Percentiles rank a stretch among this genome's conserved stretches.
phyloP scores from a whole-genome alignment of 805 yeast species.

The Diddensiella santjacobensis region DNA sequence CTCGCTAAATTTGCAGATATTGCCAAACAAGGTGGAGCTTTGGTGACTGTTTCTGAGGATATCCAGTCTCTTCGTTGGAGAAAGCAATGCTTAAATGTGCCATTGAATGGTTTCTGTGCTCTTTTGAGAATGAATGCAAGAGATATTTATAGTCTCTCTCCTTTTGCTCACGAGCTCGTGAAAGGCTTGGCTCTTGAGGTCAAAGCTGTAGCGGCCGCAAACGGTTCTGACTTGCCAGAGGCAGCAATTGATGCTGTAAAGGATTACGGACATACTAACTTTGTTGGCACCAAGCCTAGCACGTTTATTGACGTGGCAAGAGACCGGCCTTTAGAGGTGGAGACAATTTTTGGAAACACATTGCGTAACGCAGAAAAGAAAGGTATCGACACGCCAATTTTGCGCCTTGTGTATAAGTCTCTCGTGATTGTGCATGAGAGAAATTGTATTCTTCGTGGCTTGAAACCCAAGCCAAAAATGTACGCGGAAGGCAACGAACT shows the following conservation, averaged over 20 bases:
- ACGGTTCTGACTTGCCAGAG: constrained; percentile 4
- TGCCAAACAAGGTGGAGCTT: constrained; percentile 5
- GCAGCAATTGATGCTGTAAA: constrained; percentile 8
- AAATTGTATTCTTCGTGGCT: constrained; percentile 6
- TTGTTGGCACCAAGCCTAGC: constrained; percentile 9
- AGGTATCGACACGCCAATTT: constrained; percentile 4
- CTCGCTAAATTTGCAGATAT: constrained; percentile 7
- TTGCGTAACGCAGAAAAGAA: constrained; percentile 8
- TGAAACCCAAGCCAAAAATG: constrained; percentile 6
- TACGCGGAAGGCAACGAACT: constrained; percentile 5
- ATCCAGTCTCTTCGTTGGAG: constrained; percentile 10
- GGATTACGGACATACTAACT: constrained; percentile 10
- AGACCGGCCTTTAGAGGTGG: constrained; percentile 8
- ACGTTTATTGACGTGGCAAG: constrained; percentile 8
- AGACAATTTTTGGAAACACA: constrained; percentile 10
- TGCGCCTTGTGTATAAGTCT: constrained; percentile 3
- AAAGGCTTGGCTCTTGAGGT: constrained; percentile 5
- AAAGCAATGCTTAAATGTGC: constrained; percentile 10
- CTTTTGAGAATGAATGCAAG: constrained; percentile 8
- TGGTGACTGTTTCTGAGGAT: constrained; percentile 5
- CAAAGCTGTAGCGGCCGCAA: constrained; percentile 6
- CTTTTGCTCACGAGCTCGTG: constrained; percentile 7
- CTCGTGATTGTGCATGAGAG: constrained; percentile 6
- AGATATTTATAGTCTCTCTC: constrained; percentile 6
- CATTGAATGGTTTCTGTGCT: constrained; percentile 10